Conservation (phyloP, 371 early-diverging fungal species). For the Mucor velutinosus region DNA sequence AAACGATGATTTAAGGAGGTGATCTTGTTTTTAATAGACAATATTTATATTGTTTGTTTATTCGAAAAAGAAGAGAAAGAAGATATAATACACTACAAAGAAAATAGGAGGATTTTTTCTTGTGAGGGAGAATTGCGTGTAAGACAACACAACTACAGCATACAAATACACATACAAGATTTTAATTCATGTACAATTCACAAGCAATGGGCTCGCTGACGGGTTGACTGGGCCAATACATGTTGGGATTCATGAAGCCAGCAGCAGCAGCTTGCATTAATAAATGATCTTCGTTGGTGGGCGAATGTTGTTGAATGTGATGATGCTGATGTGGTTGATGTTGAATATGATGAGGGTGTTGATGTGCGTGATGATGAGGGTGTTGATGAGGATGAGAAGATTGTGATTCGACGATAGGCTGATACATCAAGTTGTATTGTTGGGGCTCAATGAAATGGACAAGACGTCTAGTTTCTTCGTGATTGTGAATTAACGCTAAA, state of each 20-base stretch:
- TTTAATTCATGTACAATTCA: constrained; percentile 25
- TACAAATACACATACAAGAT: background rate
- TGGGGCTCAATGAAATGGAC: constrained; percentile 39
- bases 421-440: background rate
- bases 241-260: constrained; percentile 15
- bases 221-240: constrained; percentile 17
- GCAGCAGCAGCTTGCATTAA: constrained; percentile 8
- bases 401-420: background rate
- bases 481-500: constrained; percentile 34
- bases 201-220: constrained; percentile 10
- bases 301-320: background rate
- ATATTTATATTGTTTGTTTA: constrained; percentile 1
- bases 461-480: constrained; percentile 41
- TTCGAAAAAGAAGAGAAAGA: background rate
- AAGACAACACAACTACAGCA: background rate
- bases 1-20: background rate
- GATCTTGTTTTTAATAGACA: background rate
- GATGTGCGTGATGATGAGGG: background rate
- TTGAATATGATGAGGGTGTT: background rate
- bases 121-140: background rate
- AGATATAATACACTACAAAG: constrained; percentile 2
- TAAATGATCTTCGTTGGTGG: background rate
- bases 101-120: background rate
- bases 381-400: background rate
- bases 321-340: background rate